Evolutionary conservation across 495 filamentous ascomycete genomes (phyloP).

Genomic region (Aspergillus steynii): DNA sequence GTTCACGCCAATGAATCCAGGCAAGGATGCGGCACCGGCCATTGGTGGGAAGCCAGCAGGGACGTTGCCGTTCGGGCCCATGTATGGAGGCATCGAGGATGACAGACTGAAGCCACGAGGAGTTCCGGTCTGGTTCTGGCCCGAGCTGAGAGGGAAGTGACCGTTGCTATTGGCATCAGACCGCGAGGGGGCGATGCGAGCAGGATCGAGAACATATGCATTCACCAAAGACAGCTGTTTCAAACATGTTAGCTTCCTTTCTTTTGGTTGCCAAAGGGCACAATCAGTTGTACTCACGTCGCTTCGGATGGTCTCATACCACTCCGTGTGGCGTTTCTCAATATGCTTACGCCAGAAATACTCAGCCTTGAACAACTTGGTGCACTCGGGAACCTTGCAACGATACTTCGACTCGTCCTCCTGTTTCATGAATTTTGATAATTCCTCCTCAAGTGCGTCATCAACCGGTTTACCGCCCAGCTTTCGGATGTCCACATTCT

Average conservation of each 20-base stretch:
- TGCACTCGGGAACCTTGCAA: slow-evolving; percentile 93
- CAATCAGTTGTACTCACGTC: slow-evolving; percentile 61
- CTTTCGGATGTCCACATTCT: slow-evolving; percentile 79
- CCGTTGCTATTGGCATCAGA: slow-evolving; percentile 98
- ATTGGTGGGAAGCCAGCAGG: slow-evolving; percentile 34
- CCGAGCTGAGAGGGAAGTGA: slow-evolving; percentile 80
- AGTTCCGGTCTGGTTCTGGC: slow-evolving; percentile 75
- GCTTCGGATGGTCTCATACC: slow-evolving; percentile 74
- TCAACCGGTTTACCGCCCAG: slow-evolving; percentile 86
- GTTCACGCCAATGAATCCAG: slow-evolving; percentile 56
- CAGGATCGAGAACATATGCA: slow-evolving; percentile 87
- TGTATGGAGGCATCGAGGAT: slow-evolving; percentile 60
- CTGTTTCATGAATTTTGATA: slow-evolving; percentile 87
- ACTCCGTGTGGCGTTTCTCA: slow-evolving; percentile 92
- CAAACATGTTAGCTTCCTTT: slow-evolving; percentile 15
- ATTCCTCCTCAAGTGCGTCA: slow-evolving; percentile 82
- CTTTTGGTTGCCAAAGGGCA: not conserved
- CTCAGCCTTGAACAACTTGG: slow-evolving; percentile 96
- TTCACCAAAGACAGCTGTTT: slow-evolving; percentile 82
- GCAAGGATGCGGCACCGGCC: slow-evolving; percentile 35
- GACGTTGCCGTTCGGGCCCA: slow-evolving; percentile 33
- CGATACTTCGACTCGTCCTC: slow-evolving; percentile 95
- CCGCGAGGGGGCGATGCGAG: slow-evolving; percentile 86
- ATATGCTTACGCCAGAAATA: slow-evolving; percentile 97
- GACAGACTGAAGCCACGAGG: slow-evolving; percentile 85